Evolutionary conservation across 2,329 filamentous ascomycete genomes (phyloP).

Genomic region (Trichophyton verrucosum): DNA sequence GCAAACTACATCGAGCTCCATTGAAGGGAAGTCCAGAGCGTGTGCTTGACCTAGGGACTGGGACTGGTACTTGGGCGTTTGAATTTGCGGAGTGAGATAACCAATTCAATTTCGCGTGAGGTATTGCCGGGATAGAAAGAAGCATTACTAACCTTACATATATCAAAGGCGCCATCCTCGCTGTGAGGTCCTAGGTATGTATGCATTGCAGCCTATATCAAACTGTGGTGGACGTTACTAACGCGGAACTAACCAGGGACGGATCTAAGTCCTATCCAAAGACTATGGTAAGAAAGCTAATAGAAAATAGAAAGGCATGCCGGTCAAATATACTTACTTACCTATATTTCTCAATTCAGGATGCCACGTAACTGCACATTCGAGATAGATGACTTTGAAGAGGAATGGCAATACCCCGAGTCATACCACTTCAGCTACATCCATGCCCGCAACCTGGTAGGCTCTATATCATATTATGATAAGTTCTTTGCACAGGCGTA

Average conservation of each 20-base stretch:
- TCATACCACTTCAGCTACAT: constrained; percentile 9
- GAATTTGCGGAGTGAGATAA: constrained; percentile 13
- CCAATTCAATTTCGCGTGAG: not conserved
- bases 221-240: not conserved
- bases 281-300: constrained; percentile 6
- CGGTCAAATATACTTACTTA: not conserved
- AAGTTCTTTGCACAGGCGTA: constrained; percentile 22
- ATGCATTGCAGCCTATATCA: not conserved
- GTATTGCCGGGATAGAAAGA: too few relatives aligned
- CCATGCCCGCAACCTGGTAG: constrained; percentile 11
- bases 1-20: constrained; percentile 9
- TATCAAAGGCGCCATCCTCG: constrained; percentile 7
- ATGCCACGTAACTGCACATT: constrained; percentile 20
- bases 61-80: constrained; percentile 11
- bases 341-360: constrained; percentile 9
- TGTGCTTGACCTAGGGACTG: constrained; percentile 12
- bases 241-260: constrained; percentile 5
- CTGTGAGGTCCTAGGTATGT: constrained; percentile 10
- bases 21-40: not conserved
- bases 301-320: not conserved
- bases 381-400: constrained; percentile 21
- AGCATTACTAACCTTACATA: not conserved
- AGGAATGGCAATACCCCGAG: constrained; percentile 17
- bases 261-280: constrained; percentile 13
- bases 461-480: constrained; percentile 20